A percentile compares a stretch with the other conserved stretches of the same genome.
phyloP scores from a whole-genome alignment of 768 basidiomycete species.

The Trametes cingulata region DNA sequence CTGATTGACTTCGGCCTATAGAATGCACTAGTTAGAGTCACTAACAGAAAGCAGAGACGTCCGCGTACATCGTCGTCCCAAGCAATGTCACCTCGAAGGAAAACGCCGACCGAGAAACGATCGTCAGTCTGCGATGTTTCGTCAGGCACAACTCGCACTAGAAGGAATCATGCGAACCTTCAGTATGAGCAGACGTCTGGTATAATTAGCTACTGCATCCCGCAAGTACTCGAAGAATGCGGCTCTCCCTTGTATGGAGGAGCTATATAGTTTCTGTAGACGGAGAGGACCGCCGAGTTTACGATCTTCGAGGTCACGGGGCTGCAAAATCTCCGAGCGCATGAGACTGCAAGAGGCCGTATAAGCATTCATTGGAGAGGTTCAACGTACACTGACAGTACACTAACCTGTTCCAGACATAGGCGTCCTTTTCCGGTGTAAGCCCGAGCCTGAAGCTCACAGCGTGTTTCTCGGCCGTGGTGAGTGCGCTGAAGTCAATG shows the following conservation, averaged over 20 bases:
- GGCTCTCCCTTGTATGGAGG: slow-evolving; percentile 47
- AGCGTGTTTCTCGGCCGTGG: slow-evolving; percentile 53
- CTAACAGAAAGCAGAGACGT: not conserved
- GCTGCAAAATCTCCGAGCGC: slow-evolving; percentile 58
- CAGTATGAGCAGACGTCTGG: slow-evolving; percentile 56
- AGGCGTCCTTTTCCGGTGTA: slow-evolving; percentile 41
- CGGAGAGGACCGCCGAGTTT: slow-evolving; percentile 53
- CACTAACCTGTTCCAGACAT: slow-evolving; percentile 54
- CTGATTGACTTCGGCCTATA: slow-evolving; percentile 51
- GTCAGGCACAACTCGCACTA: not conserved
- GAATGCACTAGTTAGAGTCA: slow-evolving; percentile 20
- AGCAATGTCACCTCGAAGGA: slow-evolving; percentile 57
- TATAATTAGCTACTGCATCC: slow-evolving; percentile 57
- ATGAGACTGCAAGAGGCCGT: slow-evolving; percentile 41
- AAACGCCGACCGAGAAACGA: slow-evolving; percentile 62
- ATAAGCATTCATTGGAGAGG: not conserved
- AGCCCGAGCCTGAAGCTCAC: slow-evolving; percentile 45
- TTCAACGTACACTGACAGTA: not conserved
- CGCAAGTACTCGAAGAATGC: slow-evolving; percentile 65
- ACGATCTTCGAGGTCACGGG: slow-evolving; percentile 51
- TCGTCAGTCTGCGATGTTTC: slow-evolving; percentile 50
- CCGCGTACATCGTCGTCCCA: slow-evolving; percentile 38
- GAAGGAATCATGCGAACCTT: slow-evolving; percentile 40
- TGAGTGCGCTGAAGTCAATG: slow-evolving; percentile 58
- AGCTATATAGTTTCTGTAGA: slow-evolving; percentile 63